Evolutionary conservation across 306 rosid species (phyloP), one percentile per base, ranked within the genome.

Genomic region (Morella rubra): DNA sequence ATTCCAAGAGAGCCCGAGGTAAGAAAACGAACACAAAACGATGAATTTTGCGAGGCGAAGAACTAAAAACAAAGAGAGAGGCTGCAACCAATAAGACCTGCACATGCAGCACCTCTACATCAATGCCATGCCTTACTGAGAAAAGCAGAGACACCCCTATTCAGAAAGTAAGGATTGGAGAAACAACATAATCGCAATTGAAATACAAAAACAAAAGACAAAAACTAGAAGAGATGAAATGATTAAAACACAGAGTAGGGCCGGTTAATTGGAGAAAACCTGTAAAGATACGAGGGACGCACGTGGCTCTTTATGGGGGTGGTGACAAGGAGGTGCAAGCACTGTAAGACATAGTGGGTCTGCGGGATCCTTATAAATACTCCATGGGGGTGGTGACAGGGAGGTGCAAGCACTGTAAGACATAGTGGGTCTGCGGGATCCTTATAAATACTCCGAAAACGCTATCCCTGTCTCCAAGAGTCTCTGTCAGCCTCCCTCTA

Each of bases 261-360:
- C 14, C 49, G 22, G 20, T 12, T 19, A 56, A 11, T 20, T 4
- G 44, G 44, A 74, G 42, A 4, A 13, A 54, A 84, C 56, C 85
- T 42, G 61, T 16, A 44, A 65, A 74, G 20, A 61, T 27, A 53
- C 32, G 69, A 74, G 46, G 79, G 62, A 32, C 14, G 81, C 69
- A 72, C 77, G 84, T 80, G 87, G 37, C 44, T 75, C 27, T 64
- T 45, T 53, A 16, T 27, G 16, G 16, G 79, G 70, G 55, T 32
- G 22, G 67, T 69, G 72, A 76, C 40, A 40, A 60, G 54, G 62
- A 69, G 55, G 47, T 20, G 18, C 22, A 22, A 24, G 7, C 73
- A 74, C 68, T 65, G 41, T 69, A n/a, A n/a, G n/a, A 68, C 79
- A 67, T 40, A 49, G 76, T 74, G 67, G 44, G 40, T 45, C 4